These are phyloP conservation scores for Carex arenaria DNA, from an alignment of 202 grass and related monocot species.

Conservation along the genomic window DNA sequence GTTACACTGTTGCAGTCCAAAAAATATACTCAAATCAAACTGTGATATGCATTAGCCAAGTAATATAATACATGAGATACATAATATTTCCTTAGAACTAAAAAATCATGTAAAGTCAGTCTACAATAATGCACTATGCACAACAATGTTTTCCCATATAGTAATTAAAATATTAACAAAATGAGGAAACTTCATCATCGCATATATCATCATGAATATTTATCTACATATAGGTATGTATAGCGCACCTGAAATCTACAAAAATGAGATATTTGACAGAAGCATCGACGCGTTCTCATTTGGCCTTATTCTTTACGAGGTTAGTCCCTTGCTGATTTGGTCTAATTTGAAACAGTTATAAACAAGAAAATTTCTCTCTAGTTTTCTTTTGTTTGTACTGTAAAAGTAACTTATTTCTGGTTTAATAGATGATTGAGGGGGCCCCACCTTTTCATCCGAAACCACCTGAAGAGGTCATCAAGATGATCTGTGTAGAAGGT, in stretches of 20 bases:
- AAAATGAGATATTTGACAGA: constrained; percentile 56
- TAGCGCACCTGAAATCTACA: constrained; percentile 76
- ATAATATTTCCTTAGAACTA: background rate
- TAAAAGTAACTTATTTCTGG: background rate
- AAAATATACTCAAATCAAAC: background rate
- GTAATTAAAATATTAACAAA: background rate
- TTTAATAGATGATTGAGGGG: constrained; percentile 84
- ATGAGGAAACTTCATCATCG: background rate
- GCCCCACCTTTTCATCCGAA: constrained; percentile 44
- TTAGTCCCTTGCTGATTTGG: constrained; percentile 8
- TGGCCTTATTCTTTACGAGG: constrained; percentile 92
- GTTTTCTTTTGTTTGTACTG: constrained; percentile 4
- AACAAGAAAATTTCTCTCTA: background rate
- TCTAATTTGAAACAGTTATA: background rate
- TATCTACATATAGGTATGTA: constrained; percentile 42
- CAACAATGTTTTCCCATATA: background rate
- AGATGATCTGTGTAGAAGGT: constrained; percentile 45
- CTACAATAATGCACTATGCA: background rate
- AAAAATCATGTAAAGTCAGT: background rate
- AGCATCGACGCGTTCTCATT: constrained; percentile 84
- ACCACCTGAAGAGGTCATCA: constrained; percentile 43
- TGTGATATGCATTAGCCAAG: background rate
- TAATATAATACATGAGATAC: background rate
- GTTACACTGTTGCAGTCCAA: background rate
- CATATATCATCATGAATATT: background rate